phyloP scores from a whole-genome alignment of 2,329 filamentous ascomycete species.

The Ophiocordyceps robertsii region DNA sequence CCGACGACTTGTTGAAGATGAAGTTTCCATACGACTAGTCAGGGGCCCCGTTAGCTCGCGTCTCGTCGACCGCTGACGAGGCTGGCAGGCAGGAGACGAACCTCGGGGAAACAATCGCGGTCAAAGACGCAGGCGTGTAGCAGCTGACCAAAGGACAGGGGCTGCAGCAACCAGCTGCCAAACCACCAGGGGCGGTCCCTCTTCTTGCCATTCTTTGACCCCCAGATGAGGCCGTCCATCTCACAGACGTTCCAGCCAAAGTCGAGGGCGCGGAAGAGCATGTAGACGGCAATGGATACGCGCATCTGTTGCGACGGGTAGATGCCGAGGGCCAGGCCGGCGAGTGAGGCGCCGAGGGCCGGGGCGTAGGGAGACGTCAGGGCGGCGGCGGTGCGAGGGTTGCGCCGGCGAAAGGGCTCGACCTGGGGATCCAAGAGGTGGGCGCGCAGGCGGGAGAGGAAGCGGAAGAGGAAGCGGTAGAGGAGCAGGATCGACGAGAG shows the following conservation, averaged over 20 bases:
- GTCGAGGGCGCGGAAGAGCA: conserved; percentile 69
- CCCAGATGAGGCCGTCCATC: conserved; percentile 56
- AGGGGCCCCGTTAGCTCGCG: neutral
- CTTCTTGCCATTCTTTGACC: conserved; percentile 35
- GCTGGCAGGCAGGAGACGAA: conserved; percentile 16
- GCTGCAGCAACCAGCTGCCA: conserved; percentile 72
- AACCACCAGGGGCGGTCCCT: conserved; percentile 67
- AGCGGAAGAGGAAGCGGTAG: conserved; percentile 80
- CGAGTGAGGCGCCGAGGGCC: conserved; percentile 78
- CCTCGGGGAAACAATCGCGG: conserved; percentile 55
- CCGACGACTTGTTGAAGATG: conserved; percentile 58
- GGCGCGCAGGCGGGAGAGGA: conserved; percentile 66
- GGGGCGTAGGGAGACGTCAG: conserved; percentile 77
- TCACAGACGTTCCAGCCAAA: conserved; percentile 77
- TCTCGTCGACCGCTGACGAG: neutral
- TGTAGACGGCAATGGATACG: conserved; percentile 69
- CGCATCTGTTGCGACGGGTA: conserved; percentile 54
- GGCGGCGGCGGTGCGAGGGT: conserved; percentile 59
- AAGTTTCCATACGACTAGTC: conserved; percentile 22
- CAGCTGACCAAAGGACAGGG: conserved; percentile 61
- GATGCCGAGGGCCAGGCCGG: conserved; percentile 70
- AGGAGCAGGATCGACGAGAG: conserved; percentile 77
- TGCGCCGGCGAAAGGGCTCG: conserved; percentile 66
- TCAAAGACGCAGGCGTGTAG: conserved; percentile 68
- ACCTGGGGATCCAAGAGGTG: conserved; percentile 73